phyloP scores from a whole-genome alignment of 2,329 filamentous ascomycete genomes.

The Leptoxyphium fumago region DNA sequence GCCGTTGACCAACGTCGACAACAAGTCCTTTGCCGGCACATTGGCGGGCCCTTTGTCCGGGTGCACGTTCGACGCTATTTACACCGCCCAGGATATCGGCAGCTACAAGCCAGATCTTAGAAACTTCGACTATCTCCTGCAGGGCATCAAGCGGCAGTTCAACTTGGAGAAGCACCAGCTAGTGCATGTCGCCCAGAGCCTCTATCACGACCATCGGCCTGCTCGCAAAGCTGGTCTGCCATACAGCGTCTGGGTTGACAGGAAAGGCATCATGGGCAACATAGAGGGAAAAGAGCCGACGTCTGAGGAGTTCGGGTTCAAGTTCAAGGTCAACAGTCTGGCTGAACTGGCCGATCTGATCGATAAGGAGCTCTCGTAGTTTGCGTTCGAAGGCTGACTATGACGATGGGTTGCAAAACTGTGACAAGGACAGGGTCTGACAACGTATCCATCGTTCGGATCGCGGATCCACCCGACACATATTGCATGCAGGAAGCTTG shows the following conservation, averaged over 20 bases:
- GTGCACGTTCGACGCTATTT: constrained; percentile 46
- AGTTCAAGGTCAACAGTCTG: constrained; percentile 45
- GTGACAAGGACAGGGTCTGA: too few relatives aligned
- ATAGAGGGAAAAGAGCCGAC: constrained; percentile 19
- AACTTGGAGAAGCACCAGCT: constrained; percentile 43
- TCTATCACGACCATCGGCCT: constrained; percentile 53
- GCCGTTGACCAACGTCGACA: constrained; percentile 47
- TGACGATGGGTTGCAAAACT: too few relatives aligned
- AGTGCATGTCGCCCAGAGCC: constrained; percentile 53
- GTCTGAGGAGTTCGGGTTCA: constrained; percentile 35
- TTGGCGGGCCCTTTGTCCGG: constrained; percentile 36
- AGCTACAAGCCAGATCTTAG: constrained; percentile 51
- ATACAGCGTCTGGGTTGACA: constrained; percentile 48
- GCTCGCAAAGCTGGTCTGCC: constrained; percentile 45
- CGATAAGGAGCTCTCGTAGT: constrained; percentile 22
- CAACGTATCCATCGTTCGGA: too few relatives aligned
- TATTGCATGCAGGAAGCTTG: too few relatives aligned
- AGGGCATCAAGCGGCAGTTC: constrained; percentile 37
- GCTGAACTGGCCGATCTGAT: constrained; percentile 46
- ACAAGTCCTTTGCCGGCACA: constrained; percentile 35
- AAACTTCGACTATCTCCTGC: constrained; percentile 54
- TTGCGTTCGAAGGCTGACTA: too few relatives aligned
- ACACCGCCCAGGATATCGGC: constrained; percentile 58
- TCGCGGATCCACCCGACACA: too few relatives aligned
- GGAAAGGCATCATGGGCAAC: constrained; percentile 35